Base-by-base conservation (phyloP, 352 stramenopile genomes). In the Pythium chondricola region DNA sequence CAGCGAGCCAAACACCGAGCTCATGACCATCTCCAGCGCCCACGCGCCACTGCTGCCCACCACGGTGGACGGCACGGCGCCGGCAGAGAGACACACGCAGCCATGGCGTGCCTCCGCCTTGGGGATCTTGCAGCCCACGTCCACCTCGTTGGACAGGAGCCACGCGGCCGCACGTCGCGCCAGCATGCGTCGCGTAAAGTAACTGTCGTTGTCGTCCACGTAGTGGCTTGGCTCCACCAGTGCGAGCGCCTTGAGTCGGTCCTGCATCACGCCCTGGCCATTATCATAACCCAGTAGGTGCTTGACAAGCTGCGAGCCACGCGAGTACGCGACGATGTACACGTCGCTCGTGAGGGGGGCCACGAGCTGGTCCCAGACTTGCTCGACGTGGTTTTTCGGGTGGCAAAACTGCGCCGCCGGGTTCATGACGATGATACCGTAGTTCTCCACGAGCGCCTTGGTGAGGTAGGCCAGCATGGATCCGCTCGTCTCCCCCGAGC, bases 171-270 rank as follows among this genome's bases (percentile, higher is more conserved):
- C 77, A 6, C 80, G 77, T 1, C 79, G 69, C 6, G 79, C 74
- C 1, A 93, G 59, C 27, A 93, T 79, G 22, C 75, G 62, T 0
- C 79, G 66, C 13, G 69, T 66, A 64, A 90, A 93, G 67, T 93
- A 91, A 52, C 65, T 69, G 48, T 93, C 82, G 31, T 56, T 67
- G 5, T 90, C 77, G 17, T 43, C 57, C 13, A 93, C 79, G 45
- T 88, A 90, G 56, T 93, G 82, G 24, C 77, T 90, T 14, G 79
- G 77, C 42, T 93, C 82, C 3, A 93, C 81, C 3, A 93, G 67
- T 21, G 79, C 78, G 3, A 93, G 52, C 8, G 82, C 82, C 52
- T 87, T 87, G 43, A 91, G 69, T 16, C 82, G 79, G 53, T 91
- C 74, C 56, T 91, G 77, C 63, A 93, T 74, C 7, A 85, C 71